Conservation (phyloP, 768 basidiomycete species). For the Pulveroboletus sp. region DNA sequence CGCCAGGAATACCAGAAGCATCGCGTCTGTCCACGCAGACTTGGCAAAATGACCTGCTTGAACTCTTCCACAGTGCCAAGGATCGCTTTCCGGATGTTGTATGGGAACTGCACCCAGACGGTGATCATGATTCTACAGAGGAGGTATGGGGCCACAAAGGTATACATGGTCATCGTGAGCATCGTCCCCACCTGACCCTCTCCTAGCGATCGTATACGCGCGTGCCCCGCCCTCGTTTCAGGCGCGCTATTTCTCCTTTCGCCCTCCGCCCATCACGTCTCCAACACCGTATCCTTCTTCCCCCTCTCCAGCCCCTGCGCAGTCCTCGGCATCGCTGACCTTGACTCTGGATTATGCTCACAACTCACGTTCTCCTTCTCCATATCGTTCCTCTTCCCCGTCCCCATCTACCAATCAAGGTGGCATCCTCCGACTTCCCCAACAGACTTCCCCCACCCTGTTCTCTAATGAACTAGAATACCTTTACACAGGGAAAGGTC, state of each 20-base stretch:
- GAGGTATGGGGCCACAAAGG: conserved; percentile 95
- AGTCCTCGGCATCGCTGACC: conserved; percentile 59
- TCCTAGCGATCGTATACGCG: conserved; percentile 85
- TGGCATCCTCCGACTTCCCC: conserved; percentile 56
- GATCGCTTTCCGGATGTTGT: conserved; percentile 95
- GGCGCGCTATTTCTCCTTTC: conserved; percentile 79
- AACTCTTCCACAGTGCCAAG: conserved; percentile 77
- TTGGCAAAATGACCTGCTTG: conserved; percentile 80
- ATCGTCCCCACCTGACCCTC: neutral
- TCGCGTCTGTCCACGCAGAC: conserved; percentile 58
- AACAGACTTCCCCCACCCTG: conserved; percentile 68
- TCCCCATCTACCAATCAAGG: conserved; percentile 39
- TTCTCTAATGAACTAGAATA: conserved; percentile 92
- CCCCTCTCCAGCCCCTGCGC: conserved; percentile 47
- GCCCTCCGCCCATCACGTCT: conserved; percentile 50
- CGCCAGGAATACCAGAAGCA: conserved; percentile 46
- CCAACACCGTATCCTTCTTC: conserved; percentile 48
- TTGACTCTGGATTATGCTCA: conserved; percentile 40
- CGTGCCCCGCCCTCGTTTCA: conserved; percentile 92
- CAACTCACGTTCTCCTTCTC: conserved; percentile 44
- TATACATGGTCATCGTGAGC: conserved; percentile 30
- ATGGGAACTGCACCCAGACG: conserved; percentile 72
- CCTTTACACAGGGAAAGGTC: conserved; percentile 87
- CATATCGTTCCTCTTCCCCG: conserved; percentile 42
- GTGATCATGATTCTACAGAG: conserved; percentile 45